A percentile compares a stretch with the other conserved stretches of the same genome.
phyloP scores from a whole-genome alignment of 768 basidiomycete genomes.

The Scleroderma bovista region DNA sequence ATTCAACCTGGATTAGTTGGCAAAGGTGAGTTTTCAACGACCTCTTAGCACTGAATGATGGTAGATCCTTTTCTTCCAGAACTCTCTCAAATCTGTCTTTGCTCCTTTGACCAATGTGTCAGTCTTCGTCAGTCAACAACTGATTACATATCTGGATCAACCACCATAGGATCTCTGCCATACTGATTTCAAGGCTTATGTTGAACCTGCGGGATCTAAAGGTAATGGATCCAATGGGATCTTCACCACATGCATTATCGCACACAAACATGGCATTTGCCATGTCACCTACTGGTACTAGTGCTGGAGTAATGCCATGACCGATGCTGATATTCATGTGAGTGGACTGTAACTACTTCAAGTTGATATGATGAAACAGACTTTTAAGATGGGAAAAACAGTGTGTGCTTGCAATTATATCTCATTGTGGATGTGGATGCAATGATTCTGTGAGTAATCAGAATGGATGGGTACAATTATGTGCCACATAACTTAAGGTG shows the following conservation, averaged over 20 bases:
- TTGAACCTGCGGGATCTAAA: slow-evolving; percentile 11
- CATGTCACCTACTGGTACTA: too few species aligned
- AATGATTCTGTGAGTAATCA: too few species aligned
- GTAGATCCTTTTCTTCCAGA: not conserved
- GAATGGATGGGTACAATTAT: too few species aligned
- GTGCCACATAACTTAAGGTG: too few species aligned
- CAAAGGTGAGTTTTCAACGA: not conserved
- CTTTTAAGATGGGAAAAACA: too few species aligned
- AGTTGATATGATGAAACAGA: too few species aligned
- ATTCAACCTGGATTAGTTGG: not conserved
- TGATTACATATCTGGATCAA: not conserved
- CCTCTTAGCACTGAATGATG: not conserved
- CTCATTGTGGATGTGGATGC: too few species aligned
- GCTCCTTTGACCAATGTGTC: not conserved
- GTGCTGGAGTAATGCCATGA: too few species aligned
- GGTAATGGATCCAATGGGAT: not conserved
- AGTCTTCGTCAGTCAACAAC: not conserved
- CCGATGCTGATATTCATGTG: too few species aligned
- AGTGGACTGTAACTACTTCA: too few species aligned
- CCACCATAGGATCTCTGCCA: slow-evolving; percentile 6
- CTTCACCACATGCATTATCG: not conserved
- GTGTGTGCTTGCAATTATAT: too few species aligned
- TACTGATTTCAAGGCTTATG: slow-evolving; percentile 14
- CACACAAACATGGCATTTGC: too few species aligned
- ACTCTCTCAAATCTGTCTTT: not conserved